These are phyloP conservation scores for Plectosphaerella plurivora DNA, from an alignment of 2,329 filamentous ascomycete genomes.

Conservation along the genomic window DNA sequence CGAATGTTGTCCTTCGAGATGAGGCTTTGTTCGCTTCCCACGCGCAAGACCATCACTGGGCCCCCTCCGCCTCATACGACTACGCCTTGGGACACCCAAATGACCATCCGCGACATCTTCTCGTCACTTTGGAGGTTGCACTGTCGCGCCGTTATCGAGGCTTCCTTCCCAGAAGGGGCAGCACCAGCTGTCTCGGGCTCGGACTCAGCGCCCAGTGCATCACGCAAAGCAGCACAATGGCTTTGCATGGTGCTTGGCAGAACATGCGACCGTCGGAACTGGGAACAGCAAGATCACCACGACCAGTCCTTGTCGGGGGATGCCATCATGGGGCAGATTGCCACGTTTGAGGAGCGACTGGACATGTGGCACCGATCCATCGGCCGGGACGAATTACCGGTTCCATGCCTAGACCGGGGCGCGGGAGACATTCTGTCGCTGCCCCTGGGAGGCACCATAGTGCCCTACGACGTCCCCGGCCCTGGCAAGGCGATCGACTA, in stretches of 20 bases:
- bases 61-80: background rate
- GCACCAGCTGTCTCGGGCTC: background rate
- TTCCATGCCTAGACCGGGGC: background rate
- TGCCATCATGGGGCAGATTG: background rate
- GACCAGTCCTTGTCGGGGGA: background rate
- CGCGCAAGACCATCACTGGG: background rate
- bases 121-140: background rate
- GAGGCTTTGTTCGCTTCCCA: background rate
- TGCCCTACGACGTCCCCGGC: background rate
- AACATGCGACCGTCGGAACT: background rate
- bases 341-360: background rate
- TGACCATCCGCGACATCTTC: slow-evolving; percentile 1
- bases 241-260: background rate
- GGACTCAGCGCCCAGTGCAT: background rate
- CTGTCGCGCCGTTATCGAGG: background rate
- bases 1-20: background rate
- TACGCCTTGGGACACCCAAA: background rate
- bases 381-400: background rate
- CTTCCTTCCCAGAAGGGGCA: background rate
- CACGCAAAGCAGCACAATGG: background rate
- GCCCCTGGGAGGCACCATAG: background rate
- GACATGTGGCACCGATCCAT: background rate
- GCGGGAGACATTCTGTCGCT: background rate
- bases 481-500: background rate
- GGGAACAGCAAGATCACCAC: slow-evolving; percentile 1